Conservation (phyloP, 2,329 filamentous ascomycete genomes). For the Beauveria sp. region DNA sequence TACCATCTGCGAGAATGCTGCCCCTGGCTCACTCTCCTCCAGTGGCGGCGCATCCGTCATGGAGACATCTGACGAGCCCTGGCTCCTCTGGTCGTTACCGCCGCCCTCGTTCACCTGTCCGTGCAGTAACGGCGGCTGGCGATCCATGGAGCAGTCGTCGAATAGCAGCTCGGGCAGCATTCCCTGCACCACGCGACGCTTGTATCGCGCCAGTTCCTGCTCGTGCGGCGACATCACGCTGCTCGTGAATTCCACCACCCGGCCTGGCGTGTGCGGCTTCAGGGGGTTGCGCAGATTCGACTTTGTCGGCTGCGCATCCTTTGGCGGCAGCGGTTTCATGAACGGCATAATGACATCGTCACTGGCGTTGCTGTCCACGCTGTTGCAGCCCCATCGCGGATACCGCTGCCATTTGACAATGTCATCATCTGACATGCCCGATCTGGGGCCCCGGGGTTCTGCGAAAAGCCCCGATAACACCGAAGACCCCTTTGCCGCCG, state of each 20-base stretch:
- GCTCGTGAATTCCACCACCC: conserved; percentile 51
- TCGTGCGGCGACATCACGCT: conserved; percentile 39
- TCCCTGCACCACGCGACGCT: conserved; percentile 19
- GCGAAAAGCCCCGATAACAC: no score
- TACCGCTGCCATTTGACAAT: conserved; percentile 35
- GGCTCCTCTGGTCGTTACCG: conserved; percentile 27
- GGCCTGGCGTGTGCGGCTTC: conserved; percentile 50
- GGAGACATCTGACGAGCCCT: conserved; percentile 19
- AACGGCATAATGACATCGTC: conserved; percentile 29
- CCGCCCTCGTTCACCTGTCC: conserved; percentile 12
- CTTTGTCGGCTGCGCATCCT: conserved; percentile 47
- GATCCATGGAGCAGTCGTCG: conserved; percentile 11
- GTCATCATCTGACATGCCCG: conserved; percentile 34
- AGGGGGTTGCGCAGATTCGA: conserved; percentile 50
- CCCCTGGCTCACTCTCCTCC: not conserved
- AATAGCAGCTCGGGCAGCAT: conserved; percentile 13
- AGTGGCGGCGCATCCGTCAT: conserved; percentile 22
- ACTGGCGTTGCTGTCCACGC: conserved; percentile 22
- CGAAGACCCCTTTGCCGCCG: no score
- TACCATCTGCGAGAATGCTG: not conserved
- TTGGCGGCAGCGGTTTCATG: conserved; percentile 43
- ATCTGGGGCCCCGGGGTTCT: conserved; percentile 26
- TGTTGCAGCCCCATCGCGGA: conserved; percentile 22
- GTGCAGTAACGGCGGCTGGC: not conserved
- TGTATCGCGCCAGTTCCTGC: conserved; percentile 29